Percentiles rank a stretch among this genome's conserved stretches.
phyloP scores from a whole-genome alignment of 2,329 filamentous ascomycete species.

The Metarhizium guizhouense region DNA sequence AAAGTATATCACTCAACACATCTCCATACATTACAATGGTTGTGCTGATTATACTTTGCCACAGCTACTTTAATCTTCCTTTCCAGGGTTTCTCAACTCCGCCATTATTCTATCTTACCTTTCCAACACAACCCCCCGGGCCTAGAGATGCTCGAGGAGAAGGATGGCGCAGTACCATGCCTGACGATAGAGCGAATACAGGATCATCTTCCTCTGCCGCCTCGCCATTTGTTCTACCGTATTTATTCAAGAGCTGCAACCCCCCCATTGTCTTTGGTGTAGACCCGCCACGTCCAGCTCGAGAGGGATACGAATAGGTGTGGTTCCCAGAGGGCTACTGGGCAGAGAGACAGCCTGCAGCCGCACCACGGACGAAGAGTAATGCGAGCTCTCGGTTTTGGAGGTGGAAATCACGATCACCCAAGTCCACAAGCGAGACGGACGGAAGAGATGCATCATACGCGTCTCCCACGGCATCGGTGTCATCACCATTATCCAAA shows the following conservation, averaged over 20 bases:
- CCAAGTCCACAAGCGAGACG: slow-evolving; percentile 26
- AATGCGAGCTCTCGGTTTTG: slow-evolving; percentile 26
- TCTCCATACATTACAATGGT: background rate
- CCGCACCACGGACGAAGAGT: slow-evolving; percentile 19
- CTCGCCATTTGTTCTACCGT: background rate
- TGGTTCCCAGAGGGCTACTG: slow-evolving; percentile 55
- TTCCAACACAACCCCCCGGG: slow-evolving; percentile 6
- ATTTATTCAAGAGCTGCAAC: background rate
- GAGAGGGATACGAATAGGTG: slow-evolving; percentile 49
- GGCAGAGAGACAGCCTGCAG: slow-evolving; percentile 42
- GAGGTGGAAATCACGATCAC: slow-evolving; percentile 32
- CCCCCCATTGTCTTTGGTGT: slow-evolving; percentile 18
- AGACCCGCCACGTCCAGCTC: slow-evolving; percentile 47
- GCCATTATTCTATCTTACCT: slow-evolving; percentile 10
- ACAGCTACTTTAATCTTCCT: slow-evolving; percentile 25
- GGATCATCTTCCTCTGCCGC: background rate
- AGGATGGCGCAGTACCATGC: slow-evolving; percentile 5
- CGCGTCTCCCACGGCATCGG: slow-evolving; percentile 16
- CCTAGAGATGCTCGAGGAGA: background rate
- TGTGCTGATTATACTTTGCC: background rate
- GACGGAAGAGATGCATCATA: slow-evolving; percentile 14
- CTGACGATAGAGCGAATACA: background rate
- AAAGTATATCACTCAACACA: slow-evolving; percentile 12
- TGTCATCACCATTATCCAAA: slow-evolving; percentile 6
- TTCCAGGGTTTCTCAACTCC: slow-evolving; percentile 9